Evolutionary conservation across 2,329 filamentous ascomycete species (phyloP).

Genomic region (Akanthomyces lecanii): DNA sequence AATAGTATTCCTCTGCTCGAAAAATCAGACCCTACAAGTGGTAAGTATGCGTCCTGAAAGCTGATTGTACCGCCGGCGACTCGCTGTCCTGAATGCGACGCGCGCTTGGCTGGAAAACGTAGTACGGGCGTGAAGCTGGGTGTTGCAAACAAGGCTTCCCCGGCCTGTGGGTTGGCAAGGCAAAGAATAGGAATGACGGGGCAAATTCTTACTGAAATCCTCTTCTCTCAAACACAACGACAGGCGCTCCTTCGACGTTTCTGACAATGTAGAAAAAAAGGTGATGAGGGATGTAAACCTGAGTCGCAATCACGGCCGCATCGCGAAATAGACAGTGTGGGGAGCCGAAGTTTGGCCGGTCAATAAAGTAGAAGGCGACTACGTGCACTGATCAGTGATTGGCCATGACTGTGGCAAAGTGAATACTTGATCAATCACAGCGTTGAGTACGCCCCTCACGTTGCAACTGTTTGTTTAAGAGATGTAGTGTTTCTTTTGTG

Average conservation of each 20-base stretch:
- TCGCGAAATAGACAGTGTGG: background rate
- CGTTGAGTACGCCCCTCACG: background rate
- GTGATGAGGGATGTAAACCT: constrained; percentile 9
- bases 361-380: background rate
- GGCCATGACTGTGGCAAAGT: background rate
- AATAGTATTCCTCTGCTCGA: background rate
- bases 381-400: too few relatives aligned
- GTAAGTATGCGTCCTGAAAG: background rate
- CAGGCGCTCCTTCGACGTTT: constrained; percentile 5
- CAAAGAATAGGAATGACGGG: background rate
- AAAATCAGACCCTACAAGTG: background rate
- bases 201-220: constrained; percentile 6
- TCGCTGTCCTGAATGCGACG: constrained; percentile 9
- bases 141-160: background rate
- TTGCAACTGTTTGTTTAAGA: background rate
- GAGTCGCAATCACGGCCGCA: constrained; percentile 2
- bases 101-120: background rate
- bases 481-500: background rate
- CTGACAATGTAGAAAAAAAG: constrained; percentile 4
- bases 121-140: background rate
- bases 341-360: constrained; percentile 18
- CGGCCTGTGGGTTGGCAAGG: background rate
- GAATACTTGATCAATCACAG: background rate
- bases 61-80: background rate
- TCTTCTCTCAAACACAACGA: constrained; percentile 4